phyloP scores from a whole-genome alignment of 257 asterid genomes.

The Cinchona pubescens region DNA sequence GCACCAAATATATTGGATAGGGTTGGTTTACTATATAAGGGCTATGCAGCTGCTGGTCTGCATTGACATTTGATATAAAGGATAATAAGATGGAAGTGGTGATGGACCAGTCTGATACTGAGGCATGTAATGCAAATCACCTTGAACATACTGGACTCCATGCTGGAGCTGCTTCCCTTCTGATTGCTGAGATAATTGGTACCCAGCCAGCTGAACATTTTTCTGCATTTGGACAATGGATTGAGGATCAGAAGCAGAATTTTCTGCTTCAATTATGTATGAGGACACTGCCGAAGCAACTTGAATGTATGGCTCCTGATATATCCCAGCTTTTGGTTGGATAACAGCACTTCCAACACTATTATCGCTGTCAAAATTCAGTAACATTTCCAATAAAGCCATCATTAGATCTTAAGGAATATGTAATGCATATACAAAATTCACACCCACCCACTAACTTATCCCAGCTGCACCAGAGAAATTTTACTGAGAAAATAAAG shows the following conservation, averaged over 20 bases:
- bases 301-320: conserved; percentile 52
- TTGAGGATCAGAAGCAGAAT: conserved; percentile 35
- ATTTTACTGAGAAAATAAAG: background rate
- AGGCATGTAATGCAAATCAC: conserved; percentile 50
- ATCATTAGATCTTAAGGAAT: background rate
- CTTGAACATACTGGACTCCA: conserved; percentile 55
- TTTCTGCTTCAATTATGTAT: conserved; percentile 27
- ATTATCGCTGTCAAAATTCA: conserved; percentile 50
- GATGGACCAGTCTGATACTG: conserved; percentile 43
- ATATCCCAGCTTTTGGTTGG: conserved; percentile 33
- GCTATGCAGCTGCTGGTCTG: conserved; percentile 42
- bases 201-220: conserved; percentile 40
- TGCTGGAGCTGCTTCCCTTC: conserved; percentile 50
- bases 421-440: background rate
- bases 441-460: background rate
- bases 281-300: conserved; percentile 46
- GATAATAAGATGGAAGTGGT: conserved; percentile 58
- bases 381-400: conserved; percentile 6
- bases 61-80: conserved; percentile 62
- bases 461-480: background rate
- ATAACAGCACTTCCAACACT: conserved; percentile 43
- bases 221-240: conserved; percentile 32
- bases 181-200: conserved; percentile 44
- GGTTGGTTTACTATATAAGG: conserved; percentile 51
- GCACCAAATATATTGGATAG: conserved; percentile 59